Evolutionary conservation across 257 asterid genomes (phyloP), one percentile per base, ranked within the genome.

Genomic region (Ehretia macrophylla): DNA sequence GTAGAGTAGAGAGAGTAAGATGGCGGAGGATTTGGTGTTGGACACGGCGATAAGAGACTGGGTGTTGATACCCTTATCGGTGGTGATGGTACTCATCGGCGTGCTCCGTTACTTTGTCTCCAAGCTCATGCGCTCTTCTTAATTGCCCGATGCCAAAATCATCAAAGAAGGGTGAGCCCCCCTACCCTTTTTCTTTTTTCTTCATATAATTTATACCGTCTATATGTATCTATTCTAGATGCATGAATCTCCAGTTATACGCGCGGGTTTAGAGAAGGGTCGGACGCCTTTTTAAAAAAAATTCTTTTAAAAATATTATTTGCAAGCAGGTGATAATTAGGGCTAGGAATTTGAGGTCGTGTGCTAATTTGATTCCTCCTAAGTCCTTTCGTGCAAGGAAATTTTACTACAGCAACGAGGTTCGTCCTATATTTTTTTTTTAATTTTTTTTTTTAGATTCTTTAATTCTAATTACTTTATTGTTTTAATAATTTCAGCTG

Each of bases 31-130:
- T 84, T 78, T 92, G 81, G 97, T 92, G 16, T 51, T 92, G 78
- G 99, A 88, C 56, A 88, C 96, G 49, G 97, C 99, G 68, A 92
- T 88, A 62, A 88, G 99, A 82, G 89, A 88, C 72, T 92, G 99
- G 99, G 97, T 92, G 5, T 58, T 92, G 80, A 83, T 88, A 65
- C 99, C 99, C 1, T 56, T 92, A 60, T 92, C 99, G 49, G 85
- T 87, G 64, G 97, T 90, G 38, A 90, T 92, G 99, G 99, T 92
- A 5, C 86, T 92, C 70, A 86, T 88, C 65, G 99, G 99, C 53
- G 76, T 92, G n/a, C 97, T 92, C 48, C 95, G 99, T 48, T 86
- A 88, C 77, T 88, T 88, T 61, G 96, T 86, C 4, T 88, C 97
- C 49, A 92, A 86, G 83, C 90, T 92, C 77, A 88, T 86, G 86